Evolutionary conservation across 2,329 filamentous ascomycete genomes (phyloP), one percentile per base, ranked within the genome.

Genomic region (Alternaria sp.): DNA sequence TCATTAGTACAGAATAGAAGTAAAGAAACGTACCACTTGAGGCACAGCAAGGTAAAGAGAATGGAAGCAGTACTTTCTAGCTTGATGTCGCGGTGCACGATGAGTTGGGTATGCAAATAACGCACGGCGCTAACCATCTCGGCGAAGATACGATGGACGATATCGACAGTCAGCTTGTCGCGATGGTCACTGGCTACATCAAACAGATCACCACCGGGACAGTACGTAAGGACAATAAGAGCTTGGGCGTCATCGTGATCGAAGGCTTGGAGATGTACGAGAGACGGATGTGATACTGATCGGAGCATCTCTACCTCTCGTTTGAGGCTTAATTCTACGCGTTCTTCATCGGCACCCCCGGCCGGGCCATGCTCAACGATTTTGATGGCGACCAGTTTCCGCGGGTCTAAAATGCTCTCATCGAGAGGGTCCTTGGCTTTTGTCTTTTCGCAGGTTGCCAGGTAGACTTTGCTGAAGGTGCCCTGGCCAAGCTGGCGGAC

Each of bases 51-150:
- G 46, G 56, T 51, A 58, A 44, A 67, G 59, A 60, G 67, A 51
- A 34, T 59, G 65, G 63, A 63, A 65, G 60, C 83, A 88, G 79
- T 85, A 95, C 91, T 99, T 83, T 99, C 95, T 58, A 99, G 88
- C 80, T 99, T 99, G 78, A 99, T 96, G 77, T 99, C 95, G 60
- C 95, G 88, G 76, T 99, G 95, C 53, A 98, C 94, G 73, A 99
- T 97, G 67, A 87, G 89, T 69, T 91, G 83, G 53, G 86, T 82
- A 77, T 99, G 95, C 48, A 99, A 82, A 80, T 98, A 97, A 57
- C 85, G 86, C 34, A 96, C 89, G 0, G 94, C 95, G 61, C 86
- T 88, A 24, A 98, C 88, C 63, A 98, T 78, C 77, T 99, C 95
- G 13, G 93, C 85, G 77, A 97, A 97, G 56, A 98, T 93, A 51